Evolutionary conservation across 2,329 filamentous ascomycete genomes (phyloP).

Genomic region (Paramyrothecium roridum): DNA sequence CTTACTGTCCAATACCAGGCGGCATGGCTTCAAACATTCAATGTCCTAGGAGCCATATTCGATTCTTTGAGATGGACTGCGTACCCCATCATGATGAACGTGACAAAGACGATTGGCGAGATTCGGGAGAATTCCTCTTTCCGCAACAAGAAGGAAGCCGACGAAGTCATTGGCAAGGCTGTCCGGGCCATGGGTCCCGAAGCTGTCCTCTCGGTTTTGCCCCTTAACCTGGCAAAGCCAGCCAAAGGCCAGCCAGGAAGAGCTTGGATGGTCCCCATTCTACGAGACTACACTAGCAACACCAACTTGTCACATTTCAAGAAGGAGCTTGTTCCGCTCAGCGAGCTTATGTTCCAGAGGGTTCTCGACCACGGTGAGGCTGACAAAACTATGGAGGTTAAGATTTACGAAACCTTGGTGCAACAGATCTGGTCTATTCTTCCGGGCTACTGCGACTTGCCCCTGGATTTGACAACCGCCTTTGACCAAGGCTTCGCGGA

Average conservation of each 20-base stretch:
- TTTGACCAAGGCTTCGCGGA: conserved; percentile 91
- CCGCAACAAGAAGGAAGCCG: conserved; percentile 89
- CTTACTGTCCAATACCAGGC: conserved; percentile 89
- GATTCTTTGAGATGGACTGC: conserved; percentile 83
- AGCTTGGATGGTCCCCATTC: conserved; percentile 90
- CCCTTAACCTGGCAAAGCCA: conserved; percentile 79
- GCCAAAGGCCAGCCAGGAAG: conserved; percentile 75
- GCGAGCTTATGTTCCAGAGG: conserved; percentile 83
- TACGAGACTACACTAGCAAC: conserved; percentile 87
- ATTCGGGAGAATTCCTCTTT: conserved; percentile 86
- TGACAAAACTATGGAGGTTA: conserved; percentile 92
- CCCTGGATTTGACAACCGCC: conserved; percentile 69
- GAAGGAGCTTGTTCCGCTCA: conserved; percentile 81
- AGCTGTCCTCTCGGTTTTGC: conserved; percentile 75
- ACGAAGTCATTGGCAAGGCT: conserved; percentile 83
- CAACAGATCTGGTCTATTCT: conserved; percentile 93
- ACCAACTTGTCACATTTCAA: conserved; percentile 84
- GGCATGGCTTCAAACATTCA: conserved; percentile 94
- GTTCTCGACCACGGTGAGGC: conserved; percentile 77
- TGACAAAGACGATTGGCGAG: conserved; percentile 79
- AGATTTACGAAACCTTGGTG: conserved; percentile 95
- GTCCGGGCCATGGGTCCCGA: conserved; percentile 88
- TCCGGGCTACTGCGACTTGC: conserved; percentile 92
- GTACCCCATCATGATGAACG: conserved; percentile 70
- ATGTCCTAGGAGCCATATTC: conserved; percentile 81